Evolutionary conservation across 345 rosid genomes (phyloP).

Genomic region (Aquilaria yunnanensis): DNA sequence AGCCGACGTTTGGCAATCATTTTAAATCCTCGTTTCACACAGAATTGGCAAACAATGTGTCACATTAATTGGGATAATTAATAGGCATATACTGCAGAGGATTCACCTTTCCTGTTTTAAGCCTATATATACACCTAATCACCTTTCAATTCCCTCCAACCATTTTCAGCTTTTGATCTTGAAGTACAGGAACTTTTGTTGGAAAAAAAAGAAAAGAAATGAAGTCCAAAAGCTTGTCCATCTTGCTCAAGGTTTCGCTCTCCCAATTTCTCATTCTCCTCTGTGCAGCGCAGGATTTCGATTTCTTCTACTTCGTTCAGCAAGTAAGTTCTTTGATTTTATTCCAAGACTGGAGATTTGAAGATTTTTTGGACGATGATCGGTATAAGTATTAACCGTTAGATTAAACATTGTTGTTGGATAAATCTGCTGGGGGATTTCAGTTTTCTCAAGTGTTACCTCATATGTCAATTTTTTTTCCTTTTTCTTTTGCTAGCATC

Average conservation of each 20-base stretch:
- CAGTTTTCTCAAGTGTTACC: not conserved
- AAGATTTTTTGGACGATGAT: too few species aligned
- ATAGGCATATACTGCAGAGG: too few species aligned
- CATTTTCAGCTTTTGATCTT: not conserved
- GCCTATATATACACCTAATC: not conserved
- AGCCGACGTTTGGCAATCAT: too few species aligned
- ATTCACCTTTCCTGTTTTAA: too few species aligned
- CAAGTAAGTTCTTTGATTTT: constrained; percentile 35
- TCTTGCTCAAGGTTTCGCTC: constrained; percentile 27
- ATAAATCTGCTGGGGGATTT: too few species aligned
- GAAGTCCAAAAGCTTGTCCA: constrained; percentile 14
- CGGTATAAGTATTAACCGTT: too few species aligned
- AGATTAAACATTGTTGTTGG: too few species aligned
- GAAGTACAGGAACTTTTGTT: too few species aligned
- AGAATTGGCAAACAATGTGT: too few species aligned
- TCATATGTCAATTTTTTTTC: not conserved
- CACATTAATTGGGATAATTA: too few species aligned
- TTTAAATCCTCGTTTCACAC: too few species aligned
- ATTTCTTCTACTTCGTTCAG: constrained; percentile 96
- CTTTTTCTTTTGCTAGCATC: not conserved
- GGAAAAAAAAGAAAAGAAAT: constrained; percentile 12
- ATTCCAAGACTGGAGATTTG: too few species aligned
- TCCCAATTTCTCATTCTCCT: constrained; percentile 27
- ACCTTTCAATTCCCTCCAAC: not conserved
- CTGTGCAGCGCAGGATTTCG: constrained; percentile 57